A percentile compares a stretch with the other conserved stretches of the same genome.
Evolutionary conservation across 306 rosid genomes (phyloP).

Genomic region (Arachis stenosperma): DNA sequence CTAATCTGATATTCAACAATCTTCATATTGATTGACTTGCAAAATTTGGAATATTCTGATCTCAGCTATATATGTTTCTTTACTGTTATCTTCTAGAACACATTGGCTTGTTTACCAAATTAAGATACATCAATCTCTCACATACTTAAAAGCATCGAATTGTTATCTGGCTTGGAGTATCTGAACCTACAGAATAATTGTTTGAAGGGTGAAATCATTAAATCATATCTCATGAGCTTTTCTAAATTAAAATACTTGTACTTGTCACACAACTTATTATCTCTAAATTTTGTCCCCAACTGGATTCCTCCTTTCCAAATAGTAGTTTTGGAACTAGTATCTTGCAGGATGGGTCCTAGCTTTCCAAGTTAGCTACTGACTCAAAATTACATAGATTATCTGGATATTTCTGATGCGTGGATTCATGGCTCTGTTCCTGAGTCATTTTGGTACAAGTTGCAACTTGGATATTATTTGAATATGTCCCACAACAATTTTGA

Average conservation of each 20-base stretch:
- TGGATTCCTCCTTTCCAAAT: constrained; percentile 37
- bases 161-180: background rate
- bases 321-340: rapidly evolving
- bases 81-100: background rate
- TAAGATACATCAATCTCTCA: constrained; percentile 13
- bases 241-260: rapidly evolving
- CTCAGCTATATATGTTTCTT: background rate
- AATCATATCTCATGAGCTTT: constrained; percentile 1
- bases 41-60: constrained; percentile 9
- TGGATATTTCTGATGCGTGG: too few relatives aligned
- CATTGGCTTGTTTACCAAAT: background rate
- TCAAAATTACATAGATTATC: too few relatives aligned
- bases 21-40: background rate
- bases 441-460: too few relatives aligned
- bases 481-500: too few relatives aligned
- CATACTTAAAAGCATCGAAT: background rate
- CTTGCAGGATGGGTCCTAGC: constrained; percentile 29
- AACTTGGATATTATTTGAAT: too few relatives aligned
- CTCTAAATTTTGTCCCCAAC: background rate
- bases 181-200: background rate
- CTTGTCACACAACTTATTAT: background rate
- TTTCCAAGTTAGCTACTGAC: constrained; percentile 30
- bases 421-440: too few relatives aligned
- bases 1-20: too few relatives aligned
- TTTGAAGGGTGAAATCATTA: constrained; percentile 28